Evolutionary conservation across 2,329 filamentous ascomycete genomes (phyloP).

Genomic region (Monilinia fructigena): DNA sequence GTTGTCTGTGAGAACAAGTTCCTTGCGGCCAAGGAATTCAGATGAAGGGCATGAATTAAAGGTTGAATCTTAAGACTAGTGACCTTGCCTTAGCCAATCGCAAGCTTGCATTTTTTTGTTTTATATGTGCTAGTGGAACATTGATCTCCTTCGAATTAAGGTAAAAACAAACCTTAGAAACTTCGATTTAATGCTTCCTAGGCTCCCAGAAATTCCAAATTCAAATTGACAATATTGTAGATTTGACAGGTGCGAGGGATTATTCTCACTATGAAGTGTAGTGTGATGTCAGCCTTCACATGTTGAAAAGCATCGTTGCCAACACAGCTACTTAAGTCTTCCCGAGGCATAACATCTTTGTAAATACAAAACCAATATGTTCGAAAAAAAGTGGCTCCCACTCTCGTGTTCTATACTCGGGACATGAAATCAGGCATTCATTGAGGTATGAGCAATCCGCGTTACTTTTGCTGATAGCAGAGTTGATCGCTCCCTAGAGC

Average conservation of each 20-base stretch:
- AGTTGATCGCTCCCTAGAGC: background rate
- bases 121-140: background rate
- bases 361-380: background rate
- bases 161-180: background rate
- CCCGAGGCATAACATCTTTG: background rate
- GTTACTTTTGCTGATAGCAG: background rate
- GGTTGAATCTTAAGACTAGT: background rate
- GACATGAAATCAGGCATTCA: background rate
- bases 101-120: background rate
- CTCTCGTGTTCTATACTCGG: background rate
- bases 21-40: background rate
- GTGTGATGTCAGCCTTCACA: background rate
- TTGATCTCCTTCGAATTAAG: background rate
- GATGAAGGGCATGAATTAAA: slow-evolving; percentile 1
- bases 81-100: background rate
- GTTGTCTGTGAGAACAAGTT: background rate
- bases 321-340: too few relatives aligned
- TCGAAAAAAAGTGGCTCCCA: background rate
- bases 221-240: background rate
- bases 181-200: background rate
- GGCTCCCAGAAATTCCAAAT: background rate
- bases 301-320: too few relatives aligned
- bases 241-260: background rate
- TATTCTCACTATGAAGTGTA: background rate
- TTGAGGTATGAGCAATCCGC: background rate